Base-by-base conservation (phyloP, 2,329 filamentous ascomycete species). In the Chaetomiaceae sp. region DNA sequence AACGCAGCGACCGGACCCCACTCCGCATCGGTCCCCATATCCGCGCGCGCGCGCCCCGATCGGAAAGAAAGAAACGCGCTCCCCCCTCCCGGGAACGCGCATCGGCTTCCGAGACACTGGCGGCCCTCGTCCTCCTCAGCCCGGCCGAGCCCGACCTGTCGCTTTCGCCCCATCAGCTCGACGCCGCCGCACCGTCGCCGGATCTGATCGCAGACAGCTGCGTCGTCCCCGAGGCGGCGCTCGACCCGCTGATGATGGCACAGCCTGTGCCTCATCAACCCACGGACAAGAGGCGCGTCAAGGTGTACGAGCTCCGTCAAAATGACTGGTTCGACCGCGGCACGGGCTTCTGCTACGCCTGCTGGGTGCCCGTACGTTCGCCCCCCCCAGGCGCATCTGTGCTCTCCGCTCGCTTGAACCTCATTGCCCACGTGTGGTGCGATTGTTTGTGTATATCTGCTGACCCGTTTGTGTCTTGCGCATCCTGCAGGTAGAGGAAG, bases 281-380 rank as follows among this genome's bases (percentile, higher is more conserved):
- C 71, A 79, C 79, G 71, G 82, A 85, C 66, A 83, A 78, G 74
- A 84, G 81, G 71, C 81, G 94, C 79, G 94, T 97, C 73, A 99
- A 99, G 79, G 94, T 99, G 69, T 99, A 99, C 73, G 94, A 97
- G 77, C 82, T 99, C 66, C 90, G 89, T 71, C 91, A 96, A 75
- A 96, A 95, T 80, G 94, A 97, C 83, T 99, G 94, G 94, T 96
- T 92, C 70, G 94, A 99, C 74, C 82, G 92, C 66, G 94, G 94
- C 60, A 99, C 94, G 44, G 94, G 94, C 59, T 96, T 96, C 72
- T 97, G 94, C 71, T 89, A 84, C 56, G 91, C 91, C 44, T 80
- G 84, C 60, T 82, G 88, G 60, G 74, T 85, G 59, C 80, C 84
- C 70, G 88, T 94, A 82, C 70, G 87, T 70, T 19, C 23, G 23